phyloP scores from a whole-genome alignment of 352 stramenopile genomes.

The Phytophthora citrophthora region DNA sequence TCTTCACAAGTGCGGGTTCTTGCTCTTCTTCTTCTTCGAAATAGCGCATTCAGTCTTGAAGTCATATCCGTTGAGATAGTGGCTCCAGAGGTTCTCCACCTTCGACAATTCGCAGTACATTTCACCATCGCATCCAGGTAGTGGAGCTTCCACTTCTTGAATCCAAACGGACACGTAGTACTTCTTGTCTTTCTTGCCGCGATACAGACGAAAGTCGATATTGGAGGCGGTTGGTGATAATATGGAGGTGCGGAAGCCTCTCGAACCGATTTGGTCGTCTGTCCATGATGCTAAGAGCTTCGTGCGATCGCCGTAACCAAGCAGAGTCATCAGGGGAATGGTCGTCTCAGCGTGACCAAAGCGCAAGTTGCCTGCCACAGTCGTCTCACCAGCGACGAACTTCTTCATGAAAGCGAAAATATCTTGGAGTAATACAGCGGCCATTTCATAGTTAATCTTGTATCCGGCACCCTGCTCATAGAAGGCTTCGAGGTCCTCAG shows the following conservation, averaged over 20 bases:
- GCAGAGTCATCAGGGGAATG: constrained; percentile 68
- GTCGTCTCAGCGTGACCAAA: constrained; percentile 84
- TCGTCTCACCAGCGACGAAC: constrained; percentile 41
- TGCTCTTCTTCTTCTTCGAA: constrained; percentile 16
- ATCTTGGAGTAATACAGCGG: constrained; percentile 63
- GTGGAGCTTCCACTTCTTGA: constrained; percentile 46
- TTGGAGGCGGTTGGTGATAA: constrained; percentile 77
- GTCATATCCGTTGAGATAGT: constrained; percentile 56
- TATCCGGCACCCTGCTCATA: constrained; percentile 66
- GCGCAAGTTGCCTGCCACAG: constrained; percentile 51
- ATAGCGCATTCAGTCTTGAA: constrained; percentile 39
- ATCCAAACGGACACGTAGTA: constrained; percentile 63
- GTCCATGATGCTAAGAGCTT: constrained; percentile 44
- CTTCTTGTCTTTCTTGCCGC: constrained; percentile 40
- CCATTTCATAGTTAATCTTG: constrained; percentile 82
- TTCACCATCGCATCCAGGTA: constrained; percentile 50
- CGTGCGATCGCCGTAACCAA: constrained; percentile 54
- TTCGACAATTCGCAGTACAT: constrained; percentile 54
- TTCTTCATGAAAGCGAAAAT: constrained; percentile 57
- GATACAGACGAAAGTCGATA: constrained; percentile 74
- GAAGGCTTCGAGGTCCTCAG: constrained; percentile 73
- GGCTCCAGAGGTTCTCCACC: constrained; percentile 56
- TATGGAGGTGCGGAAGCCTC: constrained; percentile 63
- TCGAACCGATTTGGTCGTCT: constrained; percentile 42
- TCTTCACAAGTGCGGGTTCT: background rate